Base-by-base conservation (phyloP, 345 rosid genomes). In the Aquilaria sinensis region DNA sequence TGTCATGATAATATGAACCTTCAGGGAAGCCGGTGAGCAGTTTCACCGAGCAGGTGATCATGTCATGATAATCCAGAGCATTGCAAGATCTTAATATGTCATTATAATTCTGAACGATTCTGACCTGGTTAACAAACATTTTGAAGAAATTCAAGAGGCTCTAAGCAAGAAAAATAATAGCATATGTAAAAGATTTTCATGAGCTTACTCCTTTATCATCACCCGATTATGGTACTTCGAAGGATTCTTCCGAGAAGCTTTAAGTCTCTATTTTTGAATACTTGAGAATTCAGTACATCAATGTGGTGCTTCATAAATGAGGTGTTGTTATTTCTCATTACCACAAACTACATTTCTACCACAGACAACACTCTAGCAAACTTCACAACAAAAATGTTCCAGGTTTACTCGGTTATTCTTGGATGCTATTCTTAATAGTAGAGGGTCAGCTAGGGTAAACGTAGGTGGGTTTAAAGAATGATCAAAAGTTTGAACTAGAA, bases 201-300 rank as follows among this genome's bases (percentile, higher is more conserved):
- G 54, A 62, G 74, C 96, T 87, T 85, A 92, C 98, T 70, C 91
- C 91, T 15, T 67, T 82, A 58, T 81, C 86, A 74, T 92, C 80
- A 55, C 96, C 89, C 74, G 68, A 74, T 77, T 76, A 69, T 53
- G 67, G 77, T 69, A 87, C 62, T 82, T 85, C 62, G 64, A 78
- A 59, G 93, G 83, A 60, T 82, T 84, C 76, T 65, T 89, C 62
- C 96, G 96, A 37, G 88, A 89, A 76, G 98, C 91, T 80, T 16
- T 16, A 16, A 16, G 23, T 16, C 23, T 16, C 23, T 16, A 16
- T 16, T 16, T 16, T 16, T 16, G 23, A 16, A 16, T 16, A 16
- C 23, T 16, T 16, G 23, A 16, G 23, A 16, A 16, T 16, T 16
- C 41, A 34, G 41, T 6, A 34, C 41, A 34, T 6, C 41, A 34